Evolutionary conservation across 2,329 filamentous ascomycete species (phyloP).

Genomic region (Hysterium pulicare): DNA sequence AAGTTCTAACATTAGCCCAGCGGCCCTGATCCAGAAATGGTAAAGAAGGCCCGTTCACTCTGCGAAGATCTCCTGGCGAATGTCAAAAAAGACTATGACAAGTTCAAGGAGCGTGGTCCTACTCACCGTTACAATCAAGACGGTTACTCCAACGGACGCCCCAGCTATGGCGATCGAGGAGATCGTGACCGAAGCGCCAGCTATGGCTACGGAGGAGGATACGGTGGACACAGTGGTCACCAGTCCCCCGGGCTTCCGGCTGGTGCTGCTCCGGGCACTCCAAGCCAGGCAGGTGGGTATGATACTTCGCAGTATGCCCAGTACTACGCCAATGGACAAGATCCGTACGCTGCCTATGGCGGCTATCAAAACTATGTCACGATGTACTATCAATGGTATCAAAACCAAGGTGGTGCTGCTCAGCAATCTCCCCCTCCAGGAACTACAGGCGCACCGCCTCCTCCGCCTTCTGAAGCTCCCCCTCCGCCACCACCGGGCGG

Average conservation of each 20-base stretch:
- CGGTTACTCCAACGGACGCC: constrained; percentile 30
- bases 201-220: constrained; percentile 32
- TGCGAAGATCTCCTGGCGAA: constrained; percentile 85
- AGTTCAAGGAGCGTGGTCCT: constrained; percentile 71
- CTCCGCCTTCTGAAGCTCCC: constrained; percentile 28
- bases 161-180: constrained; percentile 31
- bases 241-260: constrained; percentile 33
- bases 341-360: constrained; percentile 88
- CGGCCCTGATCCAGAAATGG: constrained; percentile 81
- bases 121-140: constrained; percentile 44
- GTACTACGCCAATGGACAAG: constrained; percentile 57
- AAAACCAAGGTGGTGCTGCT: constrained; percentile 20
- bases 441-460: constrained; percentile 24
- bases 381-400: constrained; percentile 29
- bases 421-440: constrained; percentile 27
- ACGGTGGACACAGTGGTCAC: constrained; percentile 24
- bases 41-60: constrained; percentile 80
- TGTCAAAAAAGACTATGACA: constrained; percentile 83
- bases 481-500: constrained; percentile 21
- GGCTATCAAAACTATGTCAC: constrained; percentile 54
- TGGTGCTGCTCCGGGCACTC: constrained; percentile 44
- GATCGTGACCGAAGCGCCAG: constrained; percentile 39
- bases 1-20: constrained; percentile 44
- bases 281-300: constrained; percentile 47
- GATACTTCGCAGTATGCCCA: constrained; percentile 81